Conservation (phyloP, 2,329 filamentous ascomycete species). For the Falciphora oryzae region DNA sequence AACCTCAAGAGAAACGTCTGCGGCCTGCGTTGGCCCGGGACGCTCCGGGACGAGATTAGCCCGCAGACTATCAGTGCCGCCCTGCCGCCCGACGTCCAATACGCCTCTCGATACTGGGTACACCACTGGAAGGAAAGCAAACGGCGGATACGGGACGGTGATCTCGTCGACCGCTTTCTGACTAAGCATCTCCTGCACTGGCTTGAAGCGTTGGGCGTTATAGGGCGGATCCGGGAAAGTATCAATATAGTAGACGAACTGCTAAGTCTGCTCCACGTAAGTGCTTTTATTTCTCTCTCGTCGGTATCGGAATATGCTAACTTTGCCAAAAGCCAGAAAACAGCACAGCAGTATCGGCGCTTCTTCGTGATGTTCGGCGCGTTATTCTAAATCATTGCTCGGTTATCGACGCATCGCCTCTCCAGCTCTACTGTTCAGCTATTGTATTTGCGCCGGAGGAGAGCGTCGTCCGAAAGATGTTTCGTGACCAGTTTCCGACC, state of each 20-base stretch:
- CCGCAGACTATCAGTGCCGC: slow-evolving; percentile 17
- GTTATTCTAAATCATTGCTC: not conserved
- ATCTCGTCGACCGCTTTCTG: slow-evolving; percentile 29
- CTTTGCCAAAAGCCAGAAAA: slow-evolving; percentile 3
- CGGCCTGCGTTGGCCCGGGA: not conserved
- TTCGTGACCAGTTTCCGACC: too few relatives aligned
- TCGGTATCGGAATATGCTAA: slow-evolving; percentile 6
- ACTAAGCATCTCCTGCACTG: slow-evolving; percentile 33
- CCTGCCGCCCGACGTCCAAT: slow-evolving; percentile 27
- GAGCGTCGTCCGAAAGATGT: slow-evolving; percentile 3
- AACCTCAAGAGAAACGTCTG: slow-evolving; percentile 22
- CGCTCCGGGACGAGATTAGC: not conserved
- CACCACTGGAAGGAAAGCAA: slow-evolving; percentile 25
- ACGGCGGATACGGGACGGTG: too few relatives aligned
- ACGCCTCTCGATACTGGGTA: slow-evolving; percentile 33
- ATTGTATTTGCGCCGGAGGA: slow-evolving; percentile 4
- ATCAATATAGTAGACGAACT: slow-evolving; percentile 12
- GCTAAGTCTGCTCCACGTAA: slow-evolving; percentile 15
- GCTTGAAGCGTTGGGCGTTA: slow-evolving; percentile 32
- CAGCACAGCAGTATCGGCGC: not conserved
- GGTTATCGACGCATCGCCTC: not conserved
- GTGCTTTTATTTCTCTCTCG: too few relatives aligned
- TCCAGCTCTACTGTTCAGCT: slow-evolving; percentile 2
- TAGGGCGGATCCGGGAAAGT: slow-evolving; percentile 21
- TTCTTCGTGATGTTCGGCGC: not conserved